Evolutionary conservation across 73 alveolate genomes (phyloP), one percentile per base, ranked within the genome.

Genomic region (Symbiodinium pilosum): DNA sequence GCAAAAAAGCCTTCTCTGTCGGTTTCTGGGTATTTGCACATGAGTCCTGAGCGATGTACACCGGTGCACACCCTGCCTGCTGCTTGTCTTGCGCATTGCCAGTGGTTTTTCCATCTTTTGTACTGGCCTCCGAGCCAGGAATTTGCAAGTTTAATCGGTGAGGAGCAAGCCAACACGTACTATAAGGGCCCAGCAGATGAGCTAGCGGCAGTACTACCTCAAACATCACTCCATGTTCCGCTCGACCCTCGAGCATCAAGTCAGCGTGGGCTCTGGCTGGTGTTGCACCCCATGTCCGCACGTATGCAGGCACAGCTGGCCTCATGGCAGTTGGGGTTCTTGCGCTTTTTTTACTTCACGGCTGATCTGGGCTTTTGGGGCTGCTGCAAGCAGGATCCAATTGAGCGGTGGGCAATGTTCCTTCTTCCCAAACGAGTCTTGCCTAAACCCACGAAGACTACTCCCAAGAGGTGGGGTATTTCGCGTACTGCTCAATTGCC

Each of bases 21-120:
- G n/a, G 32, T 11, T 34, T 1, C 38, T 14, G 12, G 30, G 34
- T n/a, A n/a, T n/a, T n/a, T 16, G 73, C 26, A 18, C 68, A 51
- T 16, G 26, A 0, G 20, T 54, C 26, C 32, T 2, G 68, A 2
- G 21, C 0, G 4, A 24, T 54, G 7, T 26, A 11, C 32, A 8
- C 20, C 26, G 73, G 26, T 5, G 73, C 26, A 30, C 73, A 26
- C 73, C 81, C 38, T 20, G 18, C 81, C 81, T 64, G 81, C 81
- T 64, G 81, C 81, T 64, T 64, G 30, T 64, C 81, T 26, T 64
- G 81, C 34, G 81, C 81, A 64, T 64, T 64, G 81, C 81, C 81
- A 64, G 81, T 64, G 81, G 38, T 64, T 64, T 64, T 64, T 38
- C 81, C 81, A 64, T 64, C 81, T 64, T 64, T 64, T 64, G 81